These are phyloP conservation scores for Schizosaccharomyces lindneri DNA, from an alignment of 805 yeast species.

Conservation along the genomic window DNA sequence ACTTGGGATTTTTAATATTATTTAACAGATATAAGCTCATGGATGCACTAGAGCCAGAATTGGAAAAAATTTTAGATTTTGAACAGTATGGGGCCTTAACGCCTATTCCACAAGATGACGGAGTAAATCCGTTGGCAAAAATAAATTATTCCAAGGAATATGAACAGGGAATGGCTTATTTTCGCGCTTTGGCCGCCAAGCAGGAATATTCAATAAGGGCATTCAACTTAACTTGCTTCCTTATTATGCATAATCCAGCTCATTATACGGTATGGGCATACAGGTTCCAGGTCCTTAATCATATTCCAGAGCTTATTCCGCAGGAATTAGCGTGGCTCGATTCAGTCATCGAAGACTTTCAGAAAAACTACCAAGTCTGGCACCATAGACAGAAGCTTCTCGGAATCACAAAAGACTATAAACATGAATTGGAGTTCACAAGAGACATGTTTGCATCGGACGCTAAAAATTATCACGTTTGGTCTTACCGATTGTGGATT, in stretches of 20 bases:
- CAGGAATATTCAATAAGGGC: conserved; percentile 53
- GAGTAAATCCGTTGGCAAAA: conserved; percentile 14
- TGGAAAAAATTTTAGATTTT: conserved; percentile 5
- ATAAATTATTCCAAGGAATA: conserved; percentile 46
- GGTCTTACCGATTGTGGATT: conserved; percentile 82
- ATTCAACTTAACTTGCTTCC: conserved; percentile 33
- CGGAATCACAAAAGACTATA: conserved; percentile 10
- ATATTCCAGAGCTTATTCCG: conserved; percentile 15
- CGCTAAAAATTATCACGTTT: conserved; percentile 80
- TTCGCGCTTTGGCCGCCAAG: conserved; percentile 31
- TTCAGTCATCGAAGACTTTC: conserved; percentile 41
- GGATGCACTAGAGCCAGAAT: background rate
- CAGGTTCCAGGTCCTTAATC: conserved; percentile 12
- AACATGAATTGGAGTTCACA: conserved; percentile 41
- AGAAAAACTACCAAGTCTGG: conserved; percentile 90
- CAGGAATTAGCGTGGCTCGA: conserved; percentile 64
- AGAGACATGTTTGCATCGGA: conserved; percentile 51
- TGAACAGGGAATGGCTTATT: conserved; percentile 29
- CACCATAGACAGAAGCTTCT: conserved; percentile 40
- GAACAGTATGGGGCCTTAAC: conserved; percentile 5
- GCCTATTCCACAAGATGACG: conserved; percentile 13
- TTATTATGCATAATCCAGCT: conserved; percentile 52
- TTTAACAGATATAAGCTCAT: background rate
- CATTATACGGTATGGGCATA: conserved; percentile 75
- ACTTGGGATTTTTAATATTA: no score